phyloP scores from a whole-genome alignment of 2,329 filamentous ascomycete species.

The Tolypocladium tropicale region DNA sequence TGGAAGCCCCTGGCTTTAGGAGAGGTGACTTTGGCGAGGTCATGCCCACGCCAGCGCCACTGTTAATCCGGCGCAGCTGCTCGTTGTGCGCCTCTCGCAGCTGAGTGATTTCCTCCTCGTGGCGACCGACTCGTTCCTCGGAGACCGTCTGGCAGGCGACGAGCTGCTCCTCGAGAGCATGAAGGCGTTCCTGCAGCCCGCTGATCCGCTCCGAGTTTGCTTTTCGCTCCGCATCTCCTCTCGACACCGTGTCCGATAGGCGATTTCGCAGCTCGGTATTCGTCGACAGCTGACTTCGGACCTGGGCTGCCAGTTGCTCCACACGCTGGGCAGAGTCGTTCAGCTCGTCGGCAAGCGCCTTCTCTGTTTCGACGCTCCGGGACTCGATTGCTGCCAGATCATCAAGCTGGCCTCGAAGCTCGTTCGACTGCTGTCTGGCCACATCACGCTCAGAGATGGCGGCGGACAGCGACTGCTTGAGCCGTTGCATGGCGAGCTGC shows the following conservation, averaged over 20 bases:
- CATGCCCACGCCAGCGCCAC: constrained; percentile 22
- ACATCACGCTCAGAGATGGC: constrained; percentile 63
- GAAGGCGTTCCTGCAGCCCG: constrained; percentile 70
- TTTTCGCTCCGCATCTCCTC: constrained; percentile 76
- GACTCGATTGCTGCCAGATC: constrained; percentile 46
- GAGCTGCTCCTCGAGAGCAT: constrained; percentile 73
- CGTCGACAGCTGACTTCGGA: constrained; percentile 67
- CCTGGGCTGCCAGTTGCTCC: constrained; percentile 68
- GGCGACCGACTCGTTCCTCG: constrained; percentile 70
- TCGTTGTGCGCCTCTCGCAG: constrained; percentile 68
- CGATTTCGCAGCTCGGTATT: constrained; percentile 69
- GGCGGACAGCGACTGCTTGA: constrained; percentile 58
- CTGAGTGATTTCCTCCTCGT: constrained; percentile 74
- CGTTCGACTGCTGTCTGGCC: constrained; percentile 54
- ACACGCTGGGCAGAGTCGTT: constrained; percentile 65
- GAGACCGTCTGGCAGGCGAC: constrained; percentile 74
- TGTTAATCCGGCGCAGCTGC: constrained; percentile 66
- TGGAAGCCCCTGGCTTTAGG: constrained; percentile 22
- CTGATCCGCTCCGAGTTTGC: constrained; percentile 74
- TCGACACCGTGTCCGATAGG: constrained; percentile 67
- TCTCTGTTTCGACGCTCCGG: constrained; percentile 47
- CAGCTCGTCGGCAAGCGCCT: constrained; percentile 58
- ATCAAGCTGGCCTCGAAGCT: constrained; percentile 52
- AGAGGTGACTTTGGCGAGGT: constrained; percentile 21
- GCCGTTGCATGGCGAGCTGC: constrained; percentile 48